Percentiles rank a stretch among this genome's conserved stretches.
Evolutionary conservation across 495 filamentous ascomycete species (phyloP).

Genomic region (Neurospora intermedia): DNA sequence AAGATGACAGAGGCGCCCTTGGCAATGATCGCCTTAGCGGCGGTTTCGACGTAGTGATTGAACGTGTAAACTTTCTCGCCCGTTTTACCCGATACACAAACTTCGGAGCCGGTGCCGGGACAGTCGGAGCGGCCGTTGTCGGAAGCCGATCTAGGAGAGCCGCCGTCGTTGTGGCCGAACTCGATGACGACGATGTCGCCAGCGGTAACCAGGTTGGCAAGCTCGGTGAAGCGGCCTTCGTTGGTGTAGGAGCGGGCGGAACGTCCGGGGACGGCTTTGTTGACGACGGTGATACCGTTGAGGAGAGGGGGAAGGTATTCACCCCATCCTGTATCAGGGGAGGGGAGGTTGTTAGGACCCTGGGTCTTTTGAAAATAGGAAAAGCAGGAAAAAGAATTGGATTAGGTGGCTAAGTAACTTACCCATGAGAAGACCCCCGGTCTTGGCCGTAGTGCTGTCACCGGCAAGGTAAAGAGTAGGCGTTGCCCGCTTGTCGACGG

Average conservation of each 20-base stretch:
- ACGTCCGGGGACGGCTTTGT: slow-evolving; percentile 49
- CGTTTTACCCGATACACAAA: slow-evolving; percentile 39
- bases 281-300: slow-evolving; percentile 34
- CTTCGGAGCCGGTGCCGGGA: slow-evolving; percentile 41
- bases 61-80: slow-evolving; percentile 46
- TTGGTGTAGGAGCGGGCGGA: slow-evolving; percentile 50
- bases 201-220: slow-evolving; percentile 34
- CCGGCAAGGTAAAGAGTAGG: slow-evolving; percentile 42
- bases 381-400: neutral
- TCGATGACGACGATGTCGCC: slow-evolving; percentile 52
- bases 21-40: slow-evolving; percentile 42
- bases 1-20: slow-evolving; percentile 58
- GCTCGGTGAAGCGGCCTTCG: slow-evolving; percentile 47
- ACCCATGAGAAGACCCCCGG: slow-evolving; percentile 8
- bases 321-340: slow-evolving; percentile 42
- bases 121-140: slow-evolving; percentile 55
- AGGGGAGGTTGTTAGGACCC: slow-evolving; percentile 6
- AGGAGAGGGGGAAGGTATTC: slow-evolving; percentile 42
- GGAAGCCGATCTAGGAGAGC: slow-evolving; percentile 36
- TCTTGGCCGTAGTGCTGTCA: slow-evolving; percentile 47
- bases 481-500: slow-evolving; percentile 6
- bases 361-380: neutral
- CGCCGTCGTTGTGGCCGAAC: slow-evolving; percentile 59
- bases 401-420: no score
- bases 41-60: slow-evolving; percentile 30